Base-by-base conservation (phyloP, 73 alveolate genomes). In the Tetrahymena thermophila region DNA sequence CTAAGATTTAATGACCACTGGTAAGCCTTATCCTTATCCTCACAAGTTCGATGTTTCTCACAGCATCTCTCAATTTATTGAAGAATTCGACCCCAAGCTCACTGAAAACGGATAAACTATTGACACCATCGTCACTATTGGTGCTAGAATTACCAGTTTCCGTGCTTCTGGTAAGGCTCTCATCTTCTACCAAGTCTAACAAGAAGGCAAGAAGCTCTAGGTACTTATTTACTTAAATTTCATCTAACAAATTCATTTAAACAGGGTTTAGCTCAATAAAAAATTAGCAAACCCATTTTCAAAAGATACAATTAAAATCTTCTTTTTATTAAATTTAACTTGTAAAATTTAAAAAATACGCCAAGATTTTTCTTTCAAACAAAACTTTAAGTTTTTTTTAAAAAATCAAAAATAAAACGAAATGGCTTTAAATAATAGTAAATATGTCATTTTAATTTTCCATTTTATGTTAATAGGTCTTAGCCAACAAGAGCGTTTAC, bases 131-230 rank as follows among this genome's bases (percentile, higher is more conserved):
- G 99, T 96, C n/a, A 96, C 99, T 50, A 97, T 98, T 28, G 99
- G 99, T 35, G 99, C 99, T 71, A 96, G 99, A 94, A 99, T 99
- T 35, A 94, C 95, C 95, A 94, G 98, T 43, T 96, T 98, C 94
- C 97, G 99, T 96, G 97, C 97, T 31, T 95, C 98, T 44, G 99
- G 99, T 10, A 97, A 98, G 94, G 94, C 96, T 37, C 98, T 99
- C 37, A 96, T 97, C 94, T 99, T 99, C 97, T 97, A 97, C 97
- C 99, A 99, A 93, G 94, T 99, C 34, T 95, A 94, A 35, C 99
- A 99, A 6, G 99, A 98, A 28, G 99, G 99, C 83, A 97, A 94
- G 19, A 98, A 99, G 93, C 97, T 99, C 71, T 99, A 99, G 94
- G 98, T 99, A 34, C 1, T 23, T 4, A 28, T 25, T 71, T 25